phyloP scores from a whole-genome alignment of 352 stramenopile species.

The Phytophthora lateralis region DNA sequence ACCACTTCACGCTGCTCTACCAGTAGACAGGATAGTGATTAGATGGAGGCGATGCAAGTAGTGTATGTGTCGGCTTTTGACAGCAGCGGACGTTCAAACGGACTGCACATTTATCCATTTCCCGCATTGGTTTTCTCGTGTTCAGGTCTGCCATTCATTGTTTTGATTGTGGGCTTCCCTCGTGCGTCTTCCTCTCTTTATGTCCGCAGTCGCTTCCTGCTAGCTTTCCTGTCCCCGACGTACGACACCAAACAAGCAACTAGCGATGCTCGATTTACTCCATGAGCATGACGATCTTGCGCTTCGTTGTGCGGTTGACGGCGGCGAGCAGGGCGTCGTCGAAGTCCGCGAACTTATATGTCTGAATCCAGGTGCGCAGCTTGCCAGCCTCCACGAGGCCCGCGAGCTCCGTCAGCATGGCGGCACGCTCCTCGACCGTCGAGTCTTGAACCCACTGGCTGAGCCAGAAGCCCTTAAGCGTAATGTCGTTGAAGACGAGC shows the following conservation, averaged over 20 bases:
- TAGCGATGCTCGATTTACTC: slow-evolving; percentile 48
- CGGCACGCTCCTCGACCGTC: slow-evolving; percentile 59
- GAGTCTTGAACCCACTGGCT: slow-evolving; percentile 83
- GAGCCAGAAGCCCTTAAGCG: slow-evolving; percentile 88
- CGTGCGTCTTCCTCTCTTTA: slow-evolving; percentile 10
- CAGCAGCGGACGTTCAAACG: slow-evolving; percentile 12
- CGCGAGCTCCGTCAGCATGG: slow-evolving; percentile 76
- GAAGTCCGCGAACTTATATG: slow-evolving; percentile 87
- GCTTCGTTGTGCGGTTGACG: slow-evolving; percentile 83
- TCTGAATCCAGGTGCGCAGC: slow-evolving; percentile 85
- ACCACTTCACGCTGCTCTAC: slow-evolving; percentile 53
- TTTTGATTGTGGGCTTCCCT: slow-evolving; percentile 29
- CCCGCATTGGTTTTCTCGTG: slow-evolving; percentile 27
- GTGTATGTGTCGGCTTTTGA: slow-evolving; percentile 1
- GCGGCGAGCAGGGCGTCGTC: slow-evolving; percentile 72
- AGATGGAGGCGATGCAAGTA: slow-evolving; percentile 16
- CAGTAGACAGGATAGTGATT: slow-evolving; percentile 37
- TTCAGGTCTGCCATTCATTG: slow-evolving; percentile 40
- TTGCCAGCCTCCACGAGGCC: slow-evolving; percentile 72
- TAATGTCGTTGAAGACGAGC: slow-evolving; percentile 90
- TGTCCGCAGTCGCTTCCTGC: slow-evolving; percentile 22
- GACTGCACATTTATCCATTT: slow-evolving; percentile 35
- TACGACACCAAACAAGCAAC: slow-evolving; percentile 24
- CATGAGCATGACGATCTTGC: slow-evolving; percentile 86
- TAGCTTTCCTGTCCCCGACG: slow-evolving; percentile 26